Conservation (phyloP, 768 basidiomycete genomes). For the Mycena galopus region DNA sequence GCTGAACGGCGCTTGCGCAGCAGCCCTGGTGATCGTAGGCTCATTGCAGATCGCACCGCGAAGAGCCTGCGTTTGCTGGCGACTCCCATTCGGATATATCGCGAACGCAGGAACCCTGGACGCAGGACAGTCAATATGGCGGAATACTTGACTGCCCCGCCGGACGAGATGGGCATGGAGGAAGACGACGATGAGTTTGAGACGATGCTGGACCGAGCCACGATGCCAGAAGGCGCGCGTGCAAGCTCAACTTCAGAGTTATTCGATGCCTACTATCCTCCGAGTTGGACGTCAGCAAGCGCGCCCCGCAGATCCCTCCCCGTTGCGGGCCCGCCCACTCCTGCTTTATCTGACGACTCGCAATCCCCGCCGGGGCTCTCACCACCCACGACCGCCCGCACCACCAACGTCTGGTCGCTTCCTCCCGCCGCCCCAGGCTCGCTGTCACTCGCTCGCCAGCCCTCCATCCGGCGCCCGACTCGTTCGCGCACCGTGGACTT, state of each 20-base stretch:
- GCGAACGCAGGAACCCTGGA: conserved; percentile 54
- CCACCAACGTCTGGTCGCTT: conserved; percentile 30
- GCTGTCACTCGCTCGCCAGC: conserved; percentile 58
- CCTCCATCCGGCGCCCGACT: conserved; percentile 71
- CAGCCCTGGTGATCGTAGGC: conserved; percentile 64
- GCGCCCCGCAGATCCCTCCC: conserved; percentile 25
- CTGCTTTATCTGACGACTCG: conserved; percentile 41
- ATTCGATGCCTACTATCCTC: conserved; percentile 69
- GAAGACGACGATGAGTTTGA: conserved; percentile 79
- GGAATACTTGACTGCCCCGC: conserved; percentile 66
- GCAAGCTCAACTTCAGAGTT: conserved; percentile 67
- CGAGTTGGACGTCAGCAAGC: conserved; percentile 20
- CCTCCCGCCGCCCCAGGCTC: conserved; percentile 42
- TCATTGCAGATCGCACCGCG: conserved; percentile 78
- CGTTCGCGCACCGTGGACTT: conserved; percentile 74
- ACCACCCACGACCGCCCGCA: conserved; percentile 40
- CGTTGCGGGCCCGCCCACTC: conserved; percentile 42
- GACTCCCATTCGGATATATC: conserved; percentile 66
- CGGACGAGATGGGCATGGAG: conserved; percentile 70
- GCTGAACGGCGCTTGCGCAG: conserved; percentile 77
- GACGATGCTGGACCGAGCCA: conserved; percentile 54
- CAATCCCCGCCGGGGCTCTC: conserved; percentile 36
- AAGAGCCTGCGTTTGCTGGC: conserved; percentile 71
- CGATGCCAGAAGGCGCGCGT: conserved; percentile 65
- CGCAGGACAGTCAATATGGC: conserved; percentile 59